These are phyloP conservation scores for Rhizopus delemar DNA, from an alignment of 371 early-diverging fungal genomes.

Conservation along the genomic window DNA sequence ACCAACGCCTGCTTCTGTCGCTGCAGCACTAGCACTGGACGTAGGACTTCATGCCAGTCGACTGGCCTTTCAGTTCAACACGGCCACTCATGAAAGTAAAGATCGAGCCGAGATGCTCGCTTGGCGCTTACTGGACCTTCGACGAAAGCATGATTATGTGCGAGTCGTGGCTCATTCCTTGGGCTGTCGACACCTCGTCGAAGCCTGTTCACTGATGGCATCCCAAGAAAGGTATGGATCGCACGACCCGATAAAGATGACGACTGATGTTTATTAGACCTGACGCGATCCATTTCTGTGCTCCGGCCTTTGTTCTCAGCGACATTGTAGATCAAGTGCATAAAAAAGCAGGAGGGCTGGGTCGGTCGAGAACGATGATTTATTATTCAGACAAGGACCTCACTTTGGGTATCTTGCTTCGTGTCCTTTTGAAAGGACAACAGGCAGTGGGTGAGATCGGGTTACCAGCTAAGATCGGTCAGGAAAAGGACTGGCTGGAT, in stretches of 20 bases:
- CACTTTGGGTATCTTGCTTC: constrained; percentile 43
- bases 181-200: constrained; percentile 52
- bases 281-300: constrained; percentile 50
- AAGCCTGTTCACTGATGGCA: constrained; percentile 44
- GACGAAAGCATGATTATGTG: constrained; percentile 42
- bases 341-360: constrained; percentile 32
- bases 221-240: constrained; percentile 33
- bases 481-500: constrained; percentile 25
- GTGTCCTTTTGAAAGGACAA: constrained; percentile 36
- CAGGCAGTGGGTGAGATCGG: constrained; percentile 52
- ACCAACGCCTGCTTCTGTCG: constrained; percentile 44
- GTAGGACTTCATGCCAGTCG: constrained; percentile 44
- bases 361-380: constrained; percentile 33
- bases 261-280: constrained; percentile 32
- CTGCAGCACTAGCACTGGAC: constrained; percentile 42
- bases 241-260: background rate
- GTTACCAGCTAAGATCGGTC: constrained; percentile 19
- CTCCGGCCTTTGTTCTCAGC: constrained; percentile 42
- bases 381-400: constrained; percentile 50
- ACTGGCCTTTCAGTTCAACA: constrained; percentile 43
- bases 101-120: constrained; percentile 52
- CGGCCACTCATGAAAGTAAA: constrained; percentile 39
- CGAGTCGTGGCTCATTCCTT: constrained; percentile 51
- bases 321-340: constrained; percentile 37
- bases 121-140: constrained; percentile 40